These are phyloP conservation scores for Domatiomyces catenatus DNA, from an alignment of 2,329 filamentous ascomycete species.

Conservation along the genomic window DNA sequence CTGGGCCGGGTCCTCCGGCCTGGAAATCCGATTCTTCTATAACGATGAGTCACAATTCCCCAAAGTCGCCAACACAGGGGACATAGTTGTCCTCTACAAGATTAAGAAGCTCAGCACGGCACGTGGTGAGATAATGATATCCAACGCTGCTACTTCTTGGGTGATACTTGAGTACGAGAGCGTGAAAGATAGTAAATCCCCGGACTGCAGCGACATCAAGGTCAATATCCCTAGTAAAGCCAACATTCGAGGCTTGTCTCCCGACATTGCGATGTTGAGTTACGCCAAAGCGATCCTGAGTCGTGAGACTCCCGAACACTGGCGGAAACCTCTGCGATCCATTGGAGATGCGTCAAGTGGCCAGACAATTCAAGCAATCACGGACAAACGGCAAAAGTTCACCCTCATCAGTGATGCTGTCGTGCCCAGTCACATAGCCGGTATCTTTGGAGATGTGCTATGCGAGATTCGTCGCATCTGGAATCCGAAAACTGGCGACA, in stretches of 20 bases:
- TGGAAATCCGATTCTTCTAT: conserved; percentile 47
- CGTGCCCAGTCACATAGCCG: conserved; percentile 15
- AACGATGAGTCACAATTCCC: conserved; percentile 30
- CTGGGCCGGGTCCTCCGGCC: conserved; percentile 28
- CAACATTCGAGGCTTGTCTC: neutral
- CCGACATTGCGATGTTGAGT: conserved; percentile 6
- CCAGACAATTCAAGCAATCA: conserved; percentile 5
- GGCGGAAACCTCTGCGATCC: conserved; percentile 1
- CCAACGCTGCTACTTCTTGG: conserved; percentile 5
- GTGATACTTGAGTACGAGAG: conserved; percentile 7
- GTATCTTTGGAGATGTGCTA: conserved; percentile 52
- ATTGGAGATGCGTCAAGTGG: conserved; percentile 1
- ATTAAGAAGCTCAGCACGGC: conserved; percentile 27
- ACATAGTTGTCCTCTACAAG: conserved; percentile 49
- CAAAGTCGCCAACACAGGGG: conserved; percentile 33
- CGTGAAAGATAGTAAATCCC: conserved; percentile 3
- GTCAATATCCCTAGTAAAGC: neutral
- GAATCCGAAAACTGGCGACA: conserved; percentile 25
- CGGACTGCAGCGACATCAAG: conserved; percentile 5
- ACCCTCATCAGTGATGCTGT: conserved; percentile 48
- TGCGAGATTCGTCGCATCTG: conserved; percentile 53
- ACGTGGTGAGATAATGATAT: conserved; percentile 3
- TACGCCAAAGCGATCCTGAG: conserved; percentile 12
- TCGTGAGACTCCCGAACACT: conserved; percentile 8
- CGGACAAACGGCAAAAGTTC: conserved; percentile 34